Evolutionary conservation across 768 basidiomycete species (phyloP).

Genomic region (Tricholoma furcatifolium): DNA sequence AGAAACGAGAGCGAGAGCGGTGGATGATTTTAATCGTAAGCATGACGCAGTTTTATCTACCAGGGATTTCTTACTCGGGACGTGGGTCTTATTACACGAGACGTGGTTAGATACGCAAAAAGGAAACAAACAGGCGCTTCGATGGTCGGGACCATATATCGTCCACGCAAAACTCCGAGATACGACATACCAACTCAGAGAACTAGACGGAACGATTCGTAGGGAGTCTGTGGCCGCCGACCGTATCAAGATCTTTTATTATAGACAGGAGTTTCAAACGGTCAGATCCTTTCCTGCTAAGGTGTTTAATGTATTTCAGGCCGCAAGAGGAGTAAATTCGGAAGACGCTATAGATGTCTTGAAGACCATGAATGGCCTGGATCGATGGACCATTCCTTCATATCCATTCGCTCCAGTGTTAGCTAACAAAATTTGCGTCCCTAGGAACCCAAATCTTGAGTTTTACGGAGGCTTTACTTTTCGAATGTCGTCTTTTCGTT

Average conservation of each 20-base stretch:
- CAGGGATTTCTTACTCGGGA: conserved; percentile 20
- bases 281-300: too few species aligned
- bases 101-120: conserved; percentile 26
- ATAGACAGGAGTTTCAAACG: not conserved
- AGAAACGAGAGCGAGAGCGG: conserved; percentile 6
- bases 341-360: not conserved
- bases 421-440: too few species aligned
- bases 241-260: conserved; percentile 2
- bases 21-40: conserved; percentile 11
- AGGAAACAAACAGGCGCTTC: conserved; percentile 19
- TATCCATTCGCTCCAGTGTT: too few species aligned
- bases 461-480: too few species aligned
- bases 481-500: too few species aligned
- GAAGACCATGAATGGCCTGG: not conserved
- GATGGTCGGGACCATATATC: conserved; percentile 5
- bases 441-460: too few species aligned
- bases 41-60: conserved; percentile 14
- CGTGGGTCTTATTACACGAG: conserved; percentile 30
- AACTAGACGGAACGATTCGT: conserved; percentile 5
- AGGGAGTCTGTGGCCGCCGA: not conserved
- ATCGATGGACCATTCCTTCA: not conserved
- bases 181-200: not conserved
- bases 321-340: not conserved
- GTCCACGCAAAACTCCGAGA: conserved; percentile 1
- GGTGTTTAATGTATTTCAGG: not conserved